A percentile compares a stretch with the other conserved stretches of the same genome.
Evolutionary conservation across 2,329 filamentous ascomycete genomes (phyloP).

Genomic region (Escovopsis sp.): DNA sequence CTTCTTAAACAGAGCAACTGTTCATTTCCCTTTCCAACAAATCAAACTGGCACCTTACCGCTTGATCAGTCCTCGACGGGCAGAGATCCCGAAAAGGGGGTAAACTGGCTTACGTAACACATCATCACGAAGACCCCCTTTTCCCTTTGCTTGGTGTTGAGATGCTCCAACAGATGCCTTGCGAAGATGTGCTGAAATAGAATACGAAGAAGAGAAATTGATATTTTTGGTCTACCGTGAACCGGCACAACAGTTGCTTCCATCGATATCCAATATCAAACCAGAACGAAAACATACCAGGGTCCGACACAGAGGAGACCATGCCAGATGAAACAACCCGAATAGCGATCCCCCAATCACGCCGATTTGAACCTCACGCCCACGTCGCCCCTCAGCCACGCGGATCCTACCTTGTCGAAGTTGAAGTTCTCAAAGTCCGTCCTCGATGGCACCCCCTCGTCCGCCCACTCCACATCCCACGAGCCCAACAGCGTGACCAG

Average conservation of each 20-base stretch:
- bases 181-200: neutral
- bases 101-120: no score
- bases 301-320: no score
- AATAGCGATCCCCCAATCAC: neutral
- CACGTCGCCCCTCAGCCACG: slow-evolving; percentile 7
- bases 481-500: slow-evolving; percentile 7
- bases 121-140: no score
- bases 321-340: neutral
- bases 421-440: slow-evolving; percentile 5
- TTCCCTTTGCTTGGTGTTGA: no score
- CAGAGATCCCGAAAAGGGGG: no score
- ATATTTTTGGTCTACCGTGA: no score
- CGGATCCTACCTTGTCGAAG: slow-evolving; percentile 7
- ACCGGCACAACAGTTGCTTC: neutral
- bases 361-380: neutral
- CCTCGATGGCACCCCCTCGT: neutral
- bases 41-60: no score
- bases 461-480: slow-evolving; percentile 8
- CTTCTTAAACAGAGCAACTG: no score
- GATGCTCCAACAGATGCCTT: no score
- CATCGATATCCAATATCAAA: neutral
- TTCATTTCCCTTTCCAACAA: no score
- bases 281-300: neutral
- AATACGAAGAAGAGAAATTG: neutral
- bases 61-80: no score